Evolutionary conservation across 139 green algal species (phyloP), one percentile per base, ranked within the genome.

Genomic region (Chlamydomonas incerta): DNA sequence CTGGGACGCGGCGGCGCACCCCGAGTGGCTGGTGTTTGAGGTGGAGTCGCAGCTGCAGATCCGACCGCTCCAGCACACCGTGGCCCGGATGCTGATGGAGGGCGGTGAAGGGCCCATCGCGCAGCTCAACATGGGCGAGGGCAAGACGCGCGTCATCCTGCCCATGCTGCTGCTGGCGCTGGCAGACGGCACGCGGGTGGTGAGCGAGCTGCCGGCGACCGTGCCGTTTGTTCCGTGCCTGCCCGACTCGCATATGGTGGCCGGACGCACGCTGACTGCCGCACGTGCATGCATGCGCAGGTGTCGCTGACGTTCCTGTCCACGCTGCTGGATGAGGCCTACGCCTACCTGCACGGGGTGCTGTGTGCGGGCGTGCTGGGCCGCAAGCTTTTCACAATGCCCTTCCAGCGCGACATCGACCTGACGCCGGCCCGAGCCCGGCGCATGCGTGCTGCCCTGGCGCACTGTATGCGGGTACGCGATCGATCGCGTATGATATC

Each of bases 111-210:
- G 89, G 26, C 29, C 68, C 31, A 81, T 89, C 52, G 70, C 1
- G 28, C 90, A 93, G 88, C 90, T 93, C 58, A 93, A 93, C 88
- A 91, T 92, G 90, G 90, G 90, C 24, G 90, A 93, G 82, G 92
- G 92, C 87, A 95, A 95, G 87, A 93, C 92, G 50, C 85, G 92
- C 23, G 87, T 95, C 81, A 95, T 95, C 73, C 74, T 93, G 63
- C 90, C 92, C 46, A 93, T 95, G 90, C 77, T 95, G 58, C 82
- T 82, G 21, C 85, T 93, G 62, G 70, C 87, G 33, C 87, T 65
- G 75, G 89, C 77, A 31, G 57, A 90, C 33, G 81, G 76, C 72
- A 76, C 41, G 21, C 62, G 55, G 9, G 60, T 85, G 74, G 87
- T 88, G 68, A 66, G n/a, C n/a, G n/a, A n/a, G n/a, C n/a, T n/a